Conservation (phyloP, 2,329 filamentous ascomycete genomes). For the Geosmithia putterillii region DNA sequence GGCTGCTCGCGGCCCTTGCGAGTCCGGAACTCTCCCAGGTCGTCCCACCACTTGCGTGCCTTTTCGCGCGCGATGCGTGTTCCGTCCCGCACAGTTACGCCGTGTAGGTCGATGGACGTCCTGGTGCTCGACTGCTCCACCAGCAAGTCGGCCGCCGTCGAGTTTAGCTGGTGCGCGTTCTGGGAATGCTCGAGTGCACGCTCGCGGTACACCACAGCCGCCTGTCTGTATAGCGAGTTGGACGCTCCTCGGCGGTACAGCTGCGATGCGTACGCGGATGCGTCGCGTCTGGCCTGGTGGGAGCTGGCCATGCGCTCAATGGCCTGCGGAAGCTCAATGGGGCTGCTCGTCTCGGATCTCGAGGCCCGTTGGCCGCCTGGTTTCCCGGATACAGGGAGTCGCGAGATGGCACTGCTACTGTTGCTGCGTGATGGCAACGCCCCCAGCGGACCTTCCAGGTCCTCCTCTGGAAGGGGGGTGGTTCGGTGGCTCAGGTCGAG, state of each 20-base stretch:
- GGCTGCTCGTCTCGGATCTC: constrained; percentile 1
- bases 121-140: constrained; percentile 55
- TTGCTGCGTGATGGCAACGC: neutral
- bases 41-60: constrained; percentile 65
- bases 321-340: constrained; percentile 13
- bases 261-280: constrained; percentile 22
- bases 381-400: neutral
- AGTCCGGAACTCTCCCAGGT: constrained; percentile 52
- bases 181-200: constrained; percentile 53
- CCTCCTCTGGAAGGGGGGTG: constrained; percentile 19
- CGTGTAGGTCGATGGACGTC: constrained; percentile 65
- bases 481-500: constrained; percentile 25
- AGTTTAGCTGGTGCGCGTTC: constrained; percentile 43
- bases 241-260: constrained; percentile 44
- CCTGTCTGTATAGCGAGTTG: constrained; percentile 61
- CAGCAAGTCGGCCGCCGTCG: constrained; percentile 56
- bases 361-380: neutral
- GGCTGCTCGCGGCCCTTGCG: constrained; percentile 32
- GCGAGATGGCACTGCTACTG: constrained; percentile 4
- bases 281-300: constrained; percentile 17
- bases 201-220: constrained; percentile 63
- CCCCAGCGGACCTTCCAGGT: constrained; percentile 10
- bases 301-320: constrained; percentile 13
- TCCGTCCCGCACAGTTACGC: constrained; percentile 69
- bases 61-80: constrained; percentile 61